Evolutionary conservation across 352 stramenopile genomes (phyloP).

Genomic region (Phytophthora ramorum): DNA sequence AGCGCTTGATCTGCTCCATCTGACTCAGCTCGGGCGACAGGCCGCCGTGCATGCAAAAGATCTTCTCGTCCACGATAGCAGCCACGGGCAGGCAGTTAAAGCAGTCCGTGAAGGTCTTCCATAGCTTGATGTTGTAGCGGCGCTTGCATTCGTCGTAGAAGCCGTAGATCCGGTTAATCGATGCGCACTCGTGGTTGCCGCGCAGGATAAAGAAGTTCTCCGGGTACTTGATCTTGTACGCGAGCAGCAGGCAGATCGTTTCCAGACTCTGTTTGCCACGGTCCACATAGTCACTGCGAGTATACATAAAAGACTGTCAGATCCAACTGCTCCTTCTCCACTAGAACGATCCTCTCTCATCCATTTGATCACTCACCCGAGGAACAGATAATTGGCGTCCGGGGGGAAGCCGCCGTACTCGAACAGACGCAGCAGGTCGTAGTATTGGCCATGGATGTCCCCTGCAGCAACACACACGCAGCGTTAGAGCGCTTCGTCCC

Average conservation of each 20-base stretch:
- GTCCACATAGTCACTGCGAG: conserved; percentile 92
- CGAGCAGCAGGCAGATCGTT: conserved; percentile 97
- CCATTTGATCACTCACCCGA: conserved; percentile 36
- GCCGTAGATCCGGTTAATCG: conserved; percentile 99
- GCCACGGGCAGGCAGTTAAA: conserved; percentile 99
- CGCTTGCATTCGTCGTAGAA: conserved; percentile 99
- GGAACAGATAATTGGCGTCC: conserved; percentile 72
- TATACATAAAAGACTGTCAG: conserved; percentile 74
- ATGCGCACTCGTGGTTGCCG: conserved; percentile 99
- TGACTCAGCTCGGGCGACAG: conserved; percentile 96
- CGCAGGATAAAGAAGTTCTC: conserved; percentile 98
- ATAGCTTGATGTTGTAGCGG: conserved; percentile 93
- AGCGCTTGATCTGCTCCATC: conserved; percentile 96
- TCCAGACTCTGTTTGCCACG: conserved; percentile 96
- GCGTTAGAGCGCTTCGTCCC: conserved; percentile 14
- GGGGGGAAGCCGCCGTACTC: conserved; percentile 92
- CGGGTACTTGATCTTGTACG: conserved; percentile 99
- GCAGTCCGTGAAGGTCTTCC: conserved; percentile 97
- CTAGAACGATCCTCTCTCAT: neutral
- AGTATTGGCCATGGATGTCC: conserved; percentile 99
- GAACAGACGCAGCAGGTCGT: conserved; percentile 98
- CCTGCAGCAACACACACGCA: conserved; percentile 46
- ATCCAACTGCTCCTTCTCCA: conserved; percentile 62
- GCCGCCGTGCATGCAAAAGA: conserved; percentile 98
- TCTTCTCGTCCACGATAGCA: conserved; percentile 97